A percentile compares a stretch with the other conserved stretches of the same genome.
Evolutionary conservation across 805 yeast genomes (phyloP).

Genomic region (Pichia occidentalis): DNA sequence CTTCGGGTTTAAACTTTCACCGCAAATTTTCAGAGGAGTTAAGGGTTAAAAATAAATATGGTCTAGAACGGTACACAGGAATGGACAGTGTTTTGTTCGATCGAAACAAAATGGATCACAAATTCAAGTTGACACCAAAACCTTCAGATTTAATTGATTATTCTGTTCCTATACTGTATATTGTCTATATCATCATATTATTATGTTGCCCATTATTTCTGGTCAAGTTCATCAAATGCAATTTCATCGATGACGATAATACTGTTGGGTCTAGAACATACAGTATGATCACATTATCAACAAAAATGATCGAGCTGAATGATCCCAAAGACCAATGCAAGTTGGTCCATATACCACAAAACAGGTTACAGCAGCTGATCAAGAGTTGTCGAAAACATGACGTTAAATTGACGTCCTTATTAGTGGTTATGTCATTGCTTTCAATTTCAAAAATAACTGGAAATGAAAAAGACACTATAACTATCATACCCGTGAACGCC

Average conservation of each 20-base stretch:
- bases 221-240: conserved; percentile 7
- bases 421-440: conserved; percentile 9
- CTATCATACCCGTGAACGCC: conserved; percentile 13
- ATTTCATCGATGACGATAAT: conserved; percentile 11
- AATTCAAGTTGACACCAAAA: conserved; percentile 10
- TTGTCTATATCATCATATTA: conserved; percentile 9
- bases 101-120: background rate
- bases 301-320: conserved; percentile 2
- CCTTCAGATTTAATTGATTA: conserved; percentile 14
- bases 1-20: conserved; percentile 28
- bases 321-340: conserved; percentile 8
- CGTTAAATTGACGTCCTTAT: conserved; percentile 14
- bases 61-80: background rate
- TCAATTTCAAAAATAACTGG: conserved; percentile 13
- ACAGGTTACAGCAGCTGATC: conserved; percentile 2
- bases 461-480: conserved; percentile 10
- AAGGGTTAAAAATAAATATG: background rate
- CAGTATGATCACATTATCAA: conserved; percentile 5
- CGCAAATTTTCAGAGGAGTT: conserved; percentile 16
- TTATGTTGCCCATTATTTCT: conserved; percentile 8
- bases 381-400: conserved; percentile 6
- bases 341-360: conserved; percentile 5
- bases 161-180: conserved; percentile 10
- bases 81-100: conserved; percentile 6
- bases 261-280: conserved; percentile 8